Percentiles rank a stretch among this genome's conserved stretches.
phyloP scores from a whole-genome alignment of 2,329 filamentous ascomycete species.

The Cladosporium phlei region DNA sequence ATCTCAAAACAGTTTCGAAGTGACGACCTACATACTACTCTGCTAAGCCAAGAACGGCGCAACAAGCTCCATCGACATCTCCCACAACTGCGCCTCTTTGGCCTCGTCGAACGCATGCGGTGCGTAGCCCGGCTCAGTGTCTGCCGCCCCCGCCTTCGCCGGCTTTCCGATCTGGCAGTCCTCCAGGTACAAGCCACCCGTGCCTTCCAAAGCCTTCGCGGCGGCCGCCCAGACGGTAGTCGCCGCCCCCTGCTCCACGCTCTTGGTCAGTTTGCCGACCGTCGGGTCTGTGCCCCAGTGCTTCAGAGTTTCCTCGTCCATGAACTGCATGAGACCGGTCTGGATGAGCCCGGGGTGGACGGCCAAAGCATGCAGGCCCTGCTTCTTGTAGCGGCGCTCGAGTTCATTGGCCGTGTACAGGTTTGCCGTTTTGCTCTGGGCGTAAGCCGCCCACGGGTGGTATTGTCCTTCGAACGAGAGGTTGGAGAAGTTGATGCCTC shows the following conservation, averaged over 20 bases:
- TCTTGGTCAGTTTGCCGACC: neutral
- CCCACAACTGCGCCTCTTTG: too few species aligned
- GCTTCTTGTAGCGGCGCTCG: slow-evolving; percentile 44
- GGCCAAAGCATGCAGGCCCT: slow-evolving; percentile 41
- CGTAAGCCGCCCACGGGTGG: slow-evolving; percentile 36
- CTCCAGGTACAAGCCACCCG: too few species aligned
- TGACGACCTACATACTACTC: too few species aligned
- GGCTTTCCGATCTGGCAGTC: too few species aligned
- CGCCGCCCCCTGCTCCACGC: slow-evolving; percentile 46
- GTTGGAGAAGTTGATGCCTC: neutral
- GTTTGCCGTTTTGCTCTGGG: slow-evolving; percentile 48
- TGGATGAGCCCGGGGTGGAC: slow-evolving; percentile 37
- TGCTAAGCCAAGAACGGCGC: too few species aligned
- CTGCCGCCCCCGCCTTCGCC: too few species aligned
- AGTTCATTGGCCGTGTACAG: slow-evolving; percentile 49
- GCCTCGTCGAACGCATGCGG: too few species aligned
- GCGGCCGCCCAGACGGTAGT: slow-evolving; percentile 44
- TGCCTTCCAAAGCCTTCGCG: neutral
- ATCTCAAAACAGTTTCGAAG: too few species aligned
- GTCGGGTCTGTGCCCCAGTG: neutral
- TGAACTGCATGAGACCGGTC: neutral
- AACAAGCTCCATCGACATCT: too few species aligned
- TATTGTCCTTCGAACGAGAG: slow-evolving; percentile 25
- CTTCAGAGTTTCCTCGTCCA: neutral
- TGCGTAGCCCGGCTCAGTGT: too few species aligned